These are phyloP conservation scores for Pythium phragmitis DNA, from an alignment of 352 stramenopile genomes.

Conservation along the genomic window DNA sequence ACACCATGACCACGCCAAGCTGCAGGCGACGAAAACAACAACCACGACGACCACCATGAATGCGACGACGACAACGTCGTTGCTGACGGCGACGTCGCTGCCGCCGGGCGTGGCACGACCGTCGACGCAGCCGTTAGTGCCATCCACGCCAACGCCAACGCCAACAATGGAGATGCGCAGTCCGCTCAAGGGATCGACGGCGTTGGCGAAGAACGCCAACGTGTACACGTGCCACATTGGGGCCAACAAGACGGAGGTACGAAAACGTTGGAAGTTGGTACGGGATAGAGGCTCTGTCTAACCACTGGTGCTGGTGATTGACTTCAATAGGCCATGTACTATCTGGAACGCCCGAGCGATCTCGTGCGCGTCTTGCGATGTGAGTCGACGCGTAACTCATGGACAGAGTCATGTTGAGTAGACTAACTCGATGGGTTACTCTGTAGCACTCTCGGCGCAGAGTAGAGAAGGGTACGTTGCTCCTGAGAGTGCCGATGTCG, in stretches of 20 bases:
- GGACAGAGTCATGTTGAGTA: conserved; percentile 1
- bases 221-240: conserved; percentile 80
- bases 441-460: conserved; percentile 49
- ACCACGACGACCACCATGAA: background rate
- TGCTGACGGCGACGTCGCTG: conserved; percentile 17
- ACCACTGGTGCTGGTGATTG: too few species aligned
- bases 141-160: background rate
- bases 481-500: conserved; percentile 12
- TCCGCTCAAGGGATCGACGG: conserved; percentile 29
- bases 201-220: conserved; percentile 45
- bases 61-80: conserved; percentile 2
- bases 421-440: background rate
- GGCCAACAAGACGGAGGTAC: conserved; percentile 67
- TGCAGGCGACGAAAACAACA: background rate
- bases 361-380: conserved; percentile 56
- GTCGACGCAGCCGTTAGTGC: conserved; percentile 3
- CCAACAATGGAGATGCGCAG: conserved; percentile 16
- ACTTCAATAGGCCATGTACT: conserved; percentile 82
- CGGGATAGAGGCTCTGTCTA: too few species aligned
- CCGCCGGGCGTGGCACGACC: conserved; percentile 18
- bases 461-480: conserved; percentile 47
- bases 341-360: conserved; percentile 58
- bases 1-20: conserved; percentile 44
- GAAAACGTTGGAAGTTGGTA: background rate
- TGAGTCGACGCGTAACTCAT: conserved; percentile 34